Percentiles rank a stretch among this genome's conserved stretches.
Evolutionary conservation across 129 eudicot species (phyloP).

Genomic region (Deinandra increscens): DNA sequence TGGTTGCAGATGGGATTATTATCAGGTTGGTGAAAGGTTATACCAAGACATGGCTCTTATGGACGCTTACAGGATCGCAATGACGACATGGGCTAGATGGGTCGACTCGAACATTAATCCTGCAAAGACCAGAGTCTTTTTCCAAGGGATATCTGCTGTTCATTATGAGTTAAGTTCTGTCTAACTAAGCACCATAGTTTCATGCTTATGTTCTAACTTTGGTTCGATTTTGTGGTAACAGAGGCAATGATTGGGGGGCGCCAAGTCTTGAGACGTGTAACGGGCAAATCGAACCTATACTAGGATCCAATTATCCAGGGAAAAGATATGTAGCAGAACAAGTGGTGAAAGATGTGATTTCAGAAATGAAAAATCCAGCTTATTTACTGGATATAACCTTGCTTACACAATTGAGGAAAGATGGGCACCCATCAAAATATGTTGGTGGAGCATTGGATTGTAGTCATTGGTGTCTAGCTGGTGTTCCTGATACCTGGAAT

Average conservation of each 20-base stretch:
- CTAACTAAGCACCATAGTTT: not conserved
- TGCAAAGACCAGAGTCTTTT: constrained; percentile 55
- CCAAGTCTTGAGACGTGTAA: constrained; percentile 15
- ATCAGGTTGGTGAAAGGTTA: constrained; percentile 47
- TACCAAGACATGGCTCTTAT: constrained; percentile 62
- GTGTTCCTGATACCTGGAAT: constrained; percentile 68
- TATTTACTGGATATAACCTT: constrained; percentile 51
- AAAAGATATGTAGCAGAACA: constrained; percentile 25
- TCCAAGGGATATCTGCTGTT: constrained; percentile 75
- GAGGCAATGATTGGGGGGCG: constrained; percentile 43
- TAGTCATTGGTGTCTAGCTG: constrained; percentile 64
- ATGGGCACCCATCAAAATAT: constrained; percentile 51
- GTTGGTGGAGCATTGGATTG: constrained; percentile 41
- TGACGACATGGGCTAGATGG: constrained; percentile 80
- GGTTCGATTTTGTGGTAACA: constrained; percentile 6
- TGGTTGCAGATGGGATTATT: constrained; percentile 67
- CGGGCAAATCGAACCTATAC: constrained; percentile 38
- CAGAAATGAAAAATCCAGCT: constrained; percentile 40
- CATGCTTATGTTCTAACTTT: not conserved
- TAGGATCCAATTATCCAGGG: constrained; percentile 36
- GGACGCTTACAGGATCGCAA: constrained; percentile 54
- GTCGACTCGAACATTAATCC: constrained; percentile 54
- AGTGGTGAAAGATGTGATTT: constrained; percentile 35
- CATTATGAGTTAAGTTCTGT: constrained; percentile 53
- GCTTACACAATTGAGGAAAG: constrained; percentile 49